Conservation (phyloP, 2,329 filamentous ascomycete species). For the Nemania bipapillata region DNA sequence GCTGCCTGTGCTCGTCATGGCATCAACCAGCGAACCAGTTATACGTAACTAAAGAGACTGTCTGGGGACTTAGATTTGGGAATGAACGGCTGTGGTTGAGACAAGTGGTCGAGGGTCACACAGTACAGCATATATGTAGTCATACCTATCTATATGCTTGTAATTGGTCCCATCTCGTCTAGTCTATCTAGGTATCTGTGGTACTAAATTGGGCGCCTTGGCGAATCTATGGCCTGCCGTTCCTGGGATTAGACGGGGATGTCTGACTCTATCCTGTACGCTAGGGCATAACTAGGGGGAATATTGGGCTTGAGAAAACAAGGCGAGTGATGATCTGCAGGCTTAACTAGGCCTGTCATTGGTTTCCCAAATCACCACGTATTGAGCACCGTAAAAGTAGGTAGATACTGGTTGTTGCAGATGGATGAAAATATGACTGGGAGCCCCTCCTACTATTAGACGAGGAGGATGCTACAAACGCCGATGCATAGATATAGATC, state of each 20-base stretch:
- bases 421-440: too few species aligned
- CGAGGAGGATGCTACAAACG: not conserved
- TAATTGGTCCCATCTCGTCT: not conserved
- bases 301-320: not conserved
- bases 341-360: slow-evolving; percentile 4
- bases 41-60: too few species aligned
- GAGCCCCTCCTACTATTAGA: too few species aligned
- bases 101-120: too few species aligned
- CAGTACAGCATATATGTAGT: too few species aligned
- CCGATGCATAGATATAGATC: slow-evolving; percentile 13
- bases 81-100: not conserved
- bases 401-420: too few species aligned
- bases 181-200: not conserved
- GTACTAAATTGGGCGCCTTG: slow-evolving; percentile 2
- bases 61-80: too few species aligned
- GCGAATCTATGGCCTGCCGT: slow-evolving; percentile 12
- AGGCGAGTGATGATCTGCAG: slow-evolving; percentile 16
- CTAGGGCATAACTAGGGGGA: too few species aligned
- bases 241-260: slow-evolving; percentile 1
- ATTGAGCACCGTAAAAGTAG: too few species aligned
- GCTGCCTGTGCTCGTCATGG: not conserved
- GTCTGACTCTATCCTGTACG: not conserved
- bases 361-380: too few species aligned
- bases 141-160: too few species aligned
- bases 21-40: not conserved